Conservation (phyloP, 2,329 filamentous ascomycete genomes). For the Cladosporium colombiae region DNA sequence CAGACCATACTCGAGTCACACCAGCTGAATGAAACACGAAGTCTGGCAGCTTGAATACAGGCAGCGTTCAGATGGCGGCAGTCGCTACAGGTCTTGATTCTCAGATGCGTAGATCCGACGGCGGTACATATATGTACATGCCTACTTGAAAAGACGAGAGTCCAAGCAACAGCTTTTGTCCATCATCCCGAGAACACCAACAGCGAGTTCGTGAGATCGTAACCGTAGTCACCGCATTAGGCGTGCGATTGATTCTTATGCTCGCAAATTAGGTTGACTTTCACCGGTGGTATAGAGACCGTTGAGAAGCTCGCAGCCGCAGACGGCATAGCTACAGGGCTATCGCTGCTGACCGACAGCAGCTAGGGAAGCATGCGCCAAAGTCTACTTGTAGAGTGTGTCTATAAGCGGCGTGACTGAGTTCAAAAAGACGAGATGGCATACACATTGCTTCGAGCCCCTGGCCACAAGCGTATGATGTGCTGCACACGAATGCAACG, state of each 20-base stretch:
- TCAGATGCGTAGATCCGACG: background rate
- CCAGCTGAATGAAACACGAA: background rate
- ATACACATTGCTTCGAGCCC: background rate
- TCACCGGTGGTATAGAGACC: background rate
- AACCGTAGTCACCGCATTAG: background rate
- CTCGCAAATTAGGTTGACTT: background rate
- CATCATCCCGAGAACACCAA: background rate
- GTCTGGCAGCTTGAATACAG: background rate
- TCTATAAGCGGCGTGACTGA: background rate
- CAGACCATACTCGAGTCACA: background rate
- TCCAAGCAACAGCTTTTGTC: background rate
- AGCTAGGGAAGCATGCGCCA: background rate
- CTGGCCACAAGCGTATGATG: background rate
- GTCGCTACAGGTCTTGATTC: background rate
- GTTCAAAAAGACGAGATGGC: background rate
- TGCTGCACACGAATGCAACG: background rate
- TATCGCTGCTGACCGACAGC: background rate
- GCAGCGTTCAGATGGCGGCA: background rate
- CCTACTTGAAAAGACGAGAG: background rate
- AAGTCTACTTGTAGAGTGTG: background rate
- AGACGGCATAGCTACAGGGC: background rate
- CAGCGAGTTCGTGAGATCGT: background rate
- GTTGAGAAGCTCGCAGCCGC: slow-evolving; percentile 2
- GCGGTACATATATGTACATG: background rate
- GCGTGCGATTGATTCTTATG: background rate